Percentiles rank a stretch among this genome's conserved stretches.
These are phyloP conservation scores for Amanita pallidorosea DNA, from an alignment of 768 basidiomycete species.

Conservation along the genomic window DNA sequence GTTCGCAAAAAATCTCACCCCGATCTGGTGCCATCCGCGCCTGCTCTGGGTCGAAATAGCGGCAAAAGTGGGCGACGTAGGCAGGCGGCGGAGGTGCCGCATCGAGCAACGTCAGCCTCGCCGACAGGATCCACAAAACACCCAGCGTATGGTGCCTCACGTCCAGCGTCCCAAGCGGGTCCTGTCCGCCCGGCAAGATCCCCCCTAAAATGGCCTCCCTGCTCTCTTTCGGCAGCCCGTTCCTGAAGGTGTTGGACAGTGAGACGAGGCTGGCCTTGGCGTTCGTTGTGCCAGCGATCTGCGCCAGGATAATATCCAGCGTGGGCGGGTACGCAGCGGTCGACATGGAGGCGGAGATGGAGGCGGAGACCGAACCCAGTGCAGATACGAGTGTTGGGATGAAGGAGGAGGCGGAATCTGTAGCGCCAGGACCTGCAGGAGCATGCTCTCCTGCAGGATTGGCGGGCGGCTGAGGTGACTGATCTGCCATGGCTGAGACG, in stretches of 20 bases:
- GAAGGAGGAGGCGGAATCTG: not conserved
- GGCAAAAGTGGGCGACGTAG: slow-evolving; percentile 48
- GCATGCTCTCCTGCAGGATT: no score
- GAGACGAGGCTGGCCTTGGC: slow-evolving; percentile 20
- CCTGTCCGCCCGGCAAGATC: slow-evolving; percentile 45
- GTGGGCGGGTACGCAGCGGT: slow-evolving; percentile 7
- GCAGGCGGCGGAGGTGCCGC: slow-evolving; percentile 30
- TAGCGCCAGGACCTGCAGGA: no score
- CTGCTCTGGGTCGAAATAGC: slow-evolving; percentile 47
- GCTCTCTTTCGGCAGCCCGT: slow-evolving; percentile 42
- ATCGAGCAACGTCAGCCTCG: slow-evolving; percentile 35
- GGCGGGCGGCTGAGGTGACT: no score
- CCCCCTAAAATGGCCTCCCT: slow-evolving; percentile 47
- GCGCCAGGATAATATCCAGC: slow-evolving; percentile 29
- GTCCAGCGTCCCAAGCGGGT: slow-evolving; percentile 55
- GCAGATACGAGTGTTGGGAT: not conserved
- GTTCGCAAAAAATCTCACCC: slow-evolving; percentile 24
- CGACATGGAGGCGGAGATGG: not conserved
- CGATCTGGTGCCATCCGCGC: slow-evolving; percentile 62
- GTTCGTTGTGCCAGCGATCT: slow-evolving; percentile 28
- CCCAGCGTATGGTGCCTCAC: slow-evolving; percentile 49
- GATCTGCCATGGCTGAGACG: no score
- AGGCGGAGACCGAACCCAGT: not conserved
- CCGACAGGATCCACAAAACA: slow-evolving; percentile 64
- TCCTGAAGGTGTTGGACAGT: slow-evolving; percentile 34